A percentile compares a stretch with the other conserved stretches of the same genome.
phyloP scores from a whole-genome alignment of 495 filamentous ascomycete species.

The Penicillium robsamsonii region DNA sequence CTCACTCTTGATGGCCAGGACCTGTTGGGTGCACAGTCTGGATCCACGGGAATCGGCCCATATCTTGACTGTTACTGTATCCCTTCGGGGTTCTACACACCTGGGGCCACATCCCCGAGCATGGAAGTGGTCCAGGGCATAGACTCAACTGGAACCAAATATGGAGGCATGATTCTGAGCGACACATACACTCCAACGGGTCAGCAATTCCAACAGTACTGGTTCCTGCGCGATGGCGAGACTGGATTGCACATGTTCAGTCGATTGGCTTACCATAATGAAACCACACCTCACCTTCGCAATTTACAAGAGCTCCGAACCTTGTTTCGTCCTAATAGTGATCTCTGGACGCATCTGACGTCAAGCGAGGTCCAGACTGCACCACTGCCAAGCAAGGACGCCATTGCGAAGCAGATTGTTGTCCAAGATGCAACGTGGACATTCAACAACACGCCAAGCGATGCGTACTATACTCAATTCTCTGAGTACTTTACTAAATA shows the following conservation, averaged over 20 bases:
- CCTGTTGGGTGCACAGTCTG: slow-evolving; percentile 45
- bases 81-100: slow-evolving; percentile 52
- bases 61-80: slow-evolving; percentile 61
- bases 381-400: slow-evolving; percentile 49
- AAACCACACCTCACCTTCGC: slow-evolving; percentile 49
- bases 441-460: slow-evolving; percentile 48
- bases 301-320: slow-evolving; percentile 57
- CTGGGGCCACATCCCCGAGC: slow-evolving; percentile 44
- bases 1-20: slow-evolving; percentile 50
- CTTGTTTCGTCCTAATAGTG: slow-evolving; percentile 53
- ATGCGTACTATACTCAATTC: slow-evolving; percentile 50
- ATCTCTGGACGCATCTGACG: slow-evolving; percentile 55
- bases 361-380: slow-evolving; percentile 51
- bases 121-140: slow-evolving; percentile 48
- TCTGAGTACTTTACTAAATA: slow-evolving; percentile 62
- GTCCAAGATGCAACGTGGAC: slow-evolving; percentile 60
- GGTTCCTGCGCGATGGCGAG: slow-evolving; percentile 55
- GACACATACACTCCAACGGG: slow-evolving; percentile 52
- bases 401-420: slow-evolving; percentile 36
- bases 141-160: slow-evolving; percentile 46
- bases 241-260: slow-evolving; percentile 56
- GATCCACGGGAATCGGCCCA: slow-evolving; percentile 47
- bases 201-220: slow-evolving; percentile 55
- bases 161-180: slow-evolving; percentile 50
- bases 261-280: slow-evolving; percentile 53